A percentile compares a stretch with the other conserved stretches of the same genome.
Evolutionary conservation across 371 early-diverging fungal genomes (phyloP).

Genomic region (Actinomucor elegans): DNA sequence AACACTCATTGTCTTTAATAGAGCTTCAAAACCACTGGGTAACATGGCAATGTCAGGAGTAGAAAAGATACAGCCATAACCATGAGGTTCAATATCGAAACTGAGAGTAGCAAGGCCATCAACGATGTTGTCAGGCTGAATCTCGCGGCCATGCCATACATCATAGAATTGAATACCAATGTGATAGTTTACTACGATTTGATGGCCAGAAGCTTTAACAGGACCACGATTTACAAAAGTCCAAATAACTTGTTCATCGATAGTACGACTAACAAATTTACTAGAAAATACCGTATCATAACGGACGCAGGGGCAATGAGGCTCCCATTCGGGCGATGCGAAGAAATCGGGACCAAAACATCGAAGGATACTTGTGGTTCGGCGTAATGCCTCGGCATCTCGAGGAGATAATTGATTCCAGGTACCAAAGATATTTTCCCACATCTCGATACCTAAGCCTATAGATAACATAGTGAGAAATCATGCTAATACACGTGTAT

Average conservation of each 20-base stretch:
- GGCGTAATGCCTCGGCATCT: constrained; percentile 27
- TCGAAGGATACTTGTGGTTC: constrained; percentile 25
- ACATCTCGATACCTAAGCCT: constrained; percentile 31
- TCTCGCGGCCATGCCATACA: constrained; percentile 29
- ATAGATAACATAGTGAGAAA: not conserved
- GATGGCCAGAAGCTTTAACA: constrained; percentile 25
- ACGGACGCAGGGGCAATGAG: constrained; percentile 29
- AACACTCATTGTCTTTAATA: constrained; percentile 10
- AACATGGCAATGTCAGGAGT: constrained; percentile 18
- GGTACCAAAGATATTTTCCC: constrained; percentile 35
- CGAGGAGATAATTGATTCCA: constrained; percentile 29
- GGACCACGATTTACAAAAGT: constrained; percentile 30
- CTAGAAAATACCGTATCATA: constrained; percentile 29
- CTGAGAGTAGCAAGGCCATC: constrained; percentile 37
- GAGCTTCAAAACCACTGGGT: constrained; percentile 16
- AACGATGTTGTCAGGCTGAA: constrained; percentile 23
- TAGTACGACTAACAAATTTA: constrained; percentile 15
- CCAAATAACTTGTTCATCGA: constrained; percentile 22
- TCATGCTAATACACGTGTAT: not conserved
- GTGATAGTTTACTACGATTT: constrained; percentile 32
- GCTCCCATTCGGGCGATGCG: constrained; percentile 29
- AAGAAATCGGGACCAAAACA: constrained; percentile 29
- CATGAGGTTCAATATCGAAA: constrained; percentile 31
- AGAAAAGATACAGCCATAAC: constrained; percentile 37
- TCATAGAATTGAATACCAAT: constrained; percentile 33